Conservation (phyloP, 805 yeast species). For the Kockiozyma suomiensis region DNA sequence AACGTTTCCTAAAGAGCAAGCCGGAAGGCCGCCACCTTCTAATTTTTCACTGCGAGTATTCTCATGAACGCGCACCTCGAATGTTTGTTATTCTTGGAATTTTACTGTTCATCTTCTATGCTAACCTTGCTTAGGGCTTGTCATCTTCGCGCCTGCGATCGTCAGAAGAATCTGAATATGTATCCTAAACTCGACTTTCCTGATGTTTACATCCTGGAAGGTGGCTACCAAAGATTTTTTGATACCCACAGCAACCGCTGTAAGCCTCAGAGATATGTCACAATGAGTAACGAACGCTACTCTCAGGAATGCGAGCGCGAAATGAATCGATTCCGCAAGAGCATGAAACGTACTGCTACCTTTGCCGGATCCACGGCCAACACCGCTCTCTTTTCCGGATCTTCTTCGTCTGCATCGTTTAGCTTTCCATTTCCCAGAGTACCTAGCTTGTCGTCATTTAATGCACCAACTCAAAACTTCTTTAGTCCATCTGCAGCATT, state of each 20-base stretch:
- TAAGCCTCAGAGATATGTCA: conserved; percentile 76
- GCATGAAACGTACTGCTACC: conserved; percentile 38
- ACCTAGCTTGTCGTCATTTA: neutral
- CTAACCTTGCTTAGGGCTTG: conserved; percentile 52
- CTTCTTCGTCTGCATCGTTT: conserved; percentile 2
- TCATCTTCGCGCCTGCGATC: conserved; percentile 80
- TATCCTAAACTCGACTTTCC: conserved; percentile 88
- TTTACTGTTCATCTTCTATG: neutral
- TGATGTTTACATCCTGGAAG: conserved; percentile 82
- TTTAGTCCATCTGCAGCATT: conserved; percentile 8
- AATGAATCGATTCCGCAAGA: conserved; percentile 54
- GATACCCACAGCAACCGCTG: conserved; percentile 62
- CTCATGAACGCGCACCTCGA: conserved; percentile 89
- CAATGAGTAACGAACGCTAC: conserved; percentile 69
- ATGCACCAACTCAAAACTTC: neutral
- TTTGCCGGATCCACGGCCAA: conserved; percentile 7
- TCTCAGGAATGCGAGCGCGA: conserved; percentile 55
- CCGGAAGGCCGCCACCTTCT: conserved; percentile 52
- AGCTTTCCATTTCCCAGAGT: conserved; percentile 6
- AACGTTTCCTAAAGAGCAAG: conserved; percentile 48
- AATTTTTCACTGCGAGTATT: conserved; percentile 93
- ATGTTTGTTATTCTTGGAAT: conserved; percentile 45
- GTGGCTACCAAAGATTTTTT: conserved; percentile 85
- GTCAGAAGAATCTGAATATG: conserved; percentile 66
- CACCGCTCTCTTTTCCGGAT: neutral